These are phyloP conservation scores for Leishmania major DNA, from an alignment of 208 protist genomes.

Conservation along the genomic window DNA sequence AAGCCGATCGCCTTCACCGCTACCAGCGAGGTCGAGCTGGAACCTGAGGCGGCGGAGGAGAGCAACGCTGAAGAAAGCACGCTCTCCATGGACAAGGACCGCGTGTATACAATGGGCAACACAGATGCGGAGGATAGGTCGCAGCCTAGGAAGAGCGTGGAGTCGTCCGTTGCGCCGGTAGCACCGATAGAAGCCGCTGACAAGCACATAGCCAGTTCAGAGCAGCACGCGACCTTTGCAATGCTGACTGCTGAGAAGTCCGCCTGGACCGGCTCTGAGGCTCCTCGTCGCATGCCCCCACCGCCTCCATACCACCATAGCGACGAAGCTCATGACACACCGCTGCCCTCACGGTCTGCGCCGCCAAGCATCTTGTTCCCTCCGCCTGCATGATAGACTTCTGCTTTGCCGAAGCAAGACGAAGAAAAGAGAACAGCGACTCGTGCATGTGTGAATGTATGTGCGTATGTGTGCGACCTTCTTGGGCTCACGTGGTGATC, in stretches of 20 bases:
- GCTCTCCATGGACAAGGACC: neutral
- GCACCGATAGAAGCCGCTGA: neutral
- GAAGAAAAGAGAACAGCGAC: neutral
- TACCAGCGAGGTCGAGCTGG: conserved; percentile 24
- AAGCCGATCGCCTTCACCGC: conserved; percentile 32
- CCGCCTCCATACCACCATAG: conserved; percentile 15
- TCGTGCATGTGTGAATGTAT: neutral
- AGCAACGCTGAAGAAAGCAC: neutral
- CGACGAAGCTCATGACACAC: neutral
- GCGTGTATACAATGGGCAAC: conserved; percentile 8
- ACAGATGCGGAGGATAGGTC: conserved; percentile 19
- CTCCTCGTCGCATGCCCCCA: conserved; percentile 28
- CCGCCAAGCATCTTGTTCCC: conserved; percentile 41
- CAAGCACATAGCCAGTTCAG: neutral
- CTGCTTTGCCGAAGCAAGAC: neutral
- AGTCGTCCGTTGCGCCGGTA: conserved; percentile 5
- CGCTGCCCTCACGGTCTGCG: conserved; percentile 26
- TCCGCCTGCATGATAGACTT: conserved; percentile 14
- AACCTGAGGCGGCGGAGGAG: neutral
- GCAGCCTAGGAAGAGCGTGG: neutral
- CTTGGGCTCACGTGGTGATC: neutral
- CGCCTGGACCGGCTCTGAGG: neutral
- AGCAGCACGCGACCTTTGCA: conserved; percentile 10
- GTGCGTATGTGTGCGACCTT: neutral
- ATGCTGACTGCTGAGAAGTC: conserved; percentile 14